Conservation (phyloP, 352 stramenopile species). For the Globisporangium alternatum region DNA sequence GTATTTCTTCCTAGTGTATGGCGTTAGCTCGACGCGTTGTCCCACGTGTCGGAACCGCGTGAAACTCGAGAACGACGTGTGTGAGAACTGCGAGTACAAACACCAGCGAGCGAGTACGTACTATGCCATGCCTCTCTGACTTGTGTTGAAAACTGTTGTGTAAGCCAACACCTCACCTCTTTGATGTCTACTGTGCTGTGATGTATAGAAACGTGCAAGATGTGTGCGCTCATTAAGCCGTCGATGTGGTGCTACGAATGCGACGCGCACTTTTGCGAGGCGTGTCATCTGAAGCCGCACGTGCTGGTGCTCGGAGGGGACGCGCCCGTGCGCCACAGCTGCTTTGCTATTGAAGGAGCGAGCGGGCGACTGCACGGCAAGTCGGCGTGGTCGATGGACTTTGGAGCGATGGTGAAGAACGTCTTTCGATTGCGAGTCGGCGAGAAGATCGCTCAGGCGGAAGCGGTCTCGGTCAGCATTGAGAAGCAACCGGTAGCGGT, state of each 20-base stretch:
- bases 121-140: not conserved
- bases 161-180: too few relatives aligned
- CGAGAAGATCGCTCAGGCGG: slow-evolving; percentile 21
- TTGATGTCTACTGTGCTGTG: too few relatives aligned
- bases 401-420: slow-evolving; percentile 27
- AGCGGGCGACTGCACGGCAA: slow-evolving; percentile 50
- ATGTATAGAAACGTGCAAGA: slow-evolving; percentile 35
- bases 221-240: slow-evolving; percentile 33
- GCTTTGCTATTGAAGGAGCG: slow-evolving; percentile 50
- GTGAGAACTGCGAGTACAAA: slow-evolving; percentile 41
- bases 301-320: slow-evolving; percentile 37
- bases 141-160: not conserved
- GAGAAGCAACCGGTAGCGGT: not conserved
- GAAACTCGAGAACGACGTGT: slow-evolving; percentile 28
- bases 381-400: slow-evolving; percentile 38
- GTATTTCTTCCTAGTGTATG: slow-evolving; percentile 42
- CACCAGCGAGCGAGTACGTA: slow-evolving; percentile 34
- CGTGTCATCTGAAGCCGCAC: slow-evolving; percentile 54
- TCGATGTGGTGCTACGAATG: slow-evolving; percentile 70
- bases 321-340: slow-evolving; percentile 34
- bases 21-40: slow-evolving; percentile 52
- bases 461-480: not conserved
- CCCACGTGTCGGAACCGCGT: slow-evolving; percentile 41
- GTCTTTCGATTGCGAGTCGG: slow-evolving; percentile 29
- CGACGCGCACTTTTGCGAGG: slow-evolving; percentile 56